phyloP scores from a whole-genome alignment of 305 asterid genomes.

The Fraxinus platypoda region DNA sequence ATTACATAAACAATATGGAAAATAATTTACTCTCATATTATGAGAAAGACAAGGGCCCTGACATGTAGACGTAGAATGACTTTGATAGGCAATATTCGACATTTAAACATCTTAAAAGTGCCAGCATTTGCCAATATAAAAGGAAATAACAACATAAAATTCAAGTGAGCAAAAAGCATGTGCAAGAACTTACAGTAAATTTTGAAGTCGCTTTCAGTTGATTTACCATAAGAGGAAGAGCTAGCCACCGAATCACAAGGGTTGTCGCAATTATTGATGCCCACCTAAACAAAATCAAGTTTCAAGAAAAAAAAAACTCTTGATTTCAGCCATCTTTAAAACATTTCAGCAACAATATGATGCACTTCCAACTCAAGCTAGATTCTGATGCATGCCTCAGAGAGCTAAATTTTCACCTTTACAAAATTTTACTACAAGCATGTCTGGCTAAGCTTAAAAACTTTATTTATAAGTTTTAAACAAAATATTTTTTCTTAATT shows the following conservation, averaged over 20 bases:
- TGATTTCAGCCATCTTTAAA: constrained; percentile 2
- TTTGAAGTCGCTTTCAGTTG: constrained; percentile 72
- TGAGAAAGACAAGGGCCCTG: background rate
- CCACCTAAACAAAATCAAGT: constrained; percentile 67
- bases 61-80: background rate
- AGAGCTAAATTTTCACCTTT: background rate
- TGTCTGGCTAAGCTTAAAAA: background rate
- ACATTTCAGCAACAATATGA: constrained; percentile 9
- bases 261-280: constrained; percentile 63
- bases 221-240: constrained; percentile 67
- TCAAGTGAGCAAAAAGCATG: background rate
- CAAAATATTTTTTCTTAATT: background rate
- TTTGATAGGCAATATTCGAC: background rate
- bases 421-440: background rate
- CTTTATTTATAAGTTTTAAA: background rate
- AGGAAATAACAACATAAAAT: background rate
- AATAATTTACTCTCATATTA: background rate
- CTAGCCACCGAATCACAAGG: constrained; percentile 55
- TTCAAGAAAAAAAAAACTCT: background rate
- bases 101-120: background rate
- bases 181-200: constrained; percentile 59
- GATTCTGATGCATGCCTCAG: constrained; percentile 1
- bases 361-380: constrained; percentile 1
- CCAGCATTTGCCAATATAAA: background rate
- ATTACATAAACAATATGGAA: background rate